A percentile compares a stretch with the other conserved stretches of the same genome.
Conservation (phyloP, 176 grass and related monocot species). For the Aegilops sharonensis region DNA sequence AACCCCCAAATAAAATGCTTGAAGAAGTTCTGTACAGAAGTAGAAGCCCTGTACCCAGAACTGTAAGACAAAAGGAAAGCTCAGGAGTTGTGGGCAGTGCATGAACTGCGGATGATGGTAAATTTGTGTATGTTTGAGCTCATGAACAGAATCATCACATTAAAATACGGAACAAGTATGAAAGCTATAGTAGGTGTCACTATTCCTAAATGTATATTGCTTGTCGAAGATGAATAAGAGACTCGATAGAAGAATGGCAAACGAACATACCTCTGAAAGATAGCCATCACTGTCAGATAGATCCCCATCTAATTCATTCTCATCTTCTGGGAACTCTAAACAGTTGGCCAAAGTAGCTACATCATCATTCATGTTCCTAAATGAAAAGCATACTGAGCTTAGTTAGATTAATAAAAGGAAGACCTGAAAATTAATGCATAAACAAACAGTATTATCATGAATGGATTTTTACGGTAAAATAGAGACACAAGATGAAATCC, state of each 20-base stretch:
- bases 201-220: not conserved
- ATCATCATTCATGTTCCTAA: slow-evolving; percentile 30
- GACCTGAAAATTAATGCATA: not conserved
- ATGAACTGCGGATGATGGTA: not conserved
- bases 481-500: not conserved
- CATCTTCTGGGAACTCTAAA: slow-evolving; percentile 58
- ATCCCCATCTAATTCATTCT: slow-evolving; percentile 57
- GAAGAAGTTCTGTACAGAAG: not conserved
- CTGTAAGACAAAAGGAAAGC: not conserved
- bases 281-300: slow-evolving; percentile 76
- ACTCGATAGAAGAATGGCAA: not conserved
- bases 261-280: slow-evolving; percentile 69
- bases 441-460: not conserved
- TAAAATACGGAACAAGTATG: not conserved
- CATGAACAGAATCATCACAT: not conserved
- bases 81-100: not conserved
- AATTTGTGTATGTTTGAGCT: not conserved
- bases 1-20: not conserved
- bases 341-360: slow-evolving; percentile 27
- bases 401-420: not conserved
- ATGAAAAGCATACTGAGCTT: slow-evolving; percentile 8
- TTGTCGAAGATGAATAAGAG: not conserved
- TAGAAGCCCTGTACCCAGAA: not conserved
- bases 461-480: not conserved
- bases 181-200: not conserved